Evolutionary conservation across 1,139 yeast genomes (phyloP).

Genomic region (Saccharomyces hybrid): DNA sequence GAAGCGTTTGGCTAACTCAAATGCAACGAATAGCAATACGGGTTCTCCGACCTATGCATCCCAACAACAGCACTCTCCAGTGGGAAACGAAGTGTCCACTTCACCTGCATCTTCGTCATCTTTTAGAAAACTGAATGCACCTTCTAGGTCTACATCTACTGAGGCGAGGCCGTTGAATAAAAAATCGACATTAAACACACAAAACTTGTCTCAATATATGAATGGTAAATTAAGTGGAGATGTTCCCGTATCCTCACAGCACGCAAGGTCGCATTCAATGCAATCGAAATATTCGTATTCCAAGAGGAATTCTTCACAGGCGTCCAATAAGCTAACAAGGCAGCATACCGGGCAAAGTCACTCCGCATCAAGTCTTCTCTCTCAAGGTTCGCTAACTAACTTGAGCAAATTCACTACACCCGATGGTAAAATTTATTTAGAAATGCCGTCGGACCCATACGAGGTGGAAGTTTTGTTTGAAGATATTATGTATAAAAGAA

Average conservation of each 20-base stretch:
- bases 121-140: slow-evolving; percentile 5
- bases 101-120: slow-evolving; percentile 1
- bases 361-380: slow-evolving; percentile 25
- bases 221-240: slow-evolving; percentile 10
- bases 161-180: slow-evolving; percentile 24
- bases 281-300: slow-evolving; percentile 28
- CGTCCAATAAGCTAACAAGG: slow-evolving; percentile 15
- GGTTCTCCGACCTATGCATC: background rate
- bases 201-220: slow-evolving; percentile 26
- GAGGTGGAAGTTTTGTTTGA: slow-evolving; percentile 62
- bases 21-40: background rate
- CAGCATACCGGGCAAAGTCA: slow-evolving; percentile 22
- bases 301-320: slow-evolving; percentile 22
- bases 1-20: slow-evolving; percentile 13
- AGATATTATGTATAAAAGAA: slow-evolving; percentile 73
- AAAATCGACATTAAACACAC: slow-evolving; percentile 24
- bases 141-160: slow-evolving; percentile 13
- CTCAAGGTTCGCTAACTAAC: slow-evolving; percentile 26
- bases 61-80: background rate
- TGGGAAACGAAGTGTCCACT: background rate
- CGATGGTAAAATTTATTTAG: slow-evolving; percentile 34
- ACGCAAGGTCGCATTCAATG: slow-evolving; percentile 18
- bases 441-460: slow-evolving; percentile 50
- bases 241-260: slow-evolving; percentile 6
- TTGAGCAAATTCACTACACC: slow-evolving; percentile 24